Evolutionary conservation across 2,329 filamentous ascomycete genomes (phyloP).

Genomic region (Meredithiella fracta): DNA sequence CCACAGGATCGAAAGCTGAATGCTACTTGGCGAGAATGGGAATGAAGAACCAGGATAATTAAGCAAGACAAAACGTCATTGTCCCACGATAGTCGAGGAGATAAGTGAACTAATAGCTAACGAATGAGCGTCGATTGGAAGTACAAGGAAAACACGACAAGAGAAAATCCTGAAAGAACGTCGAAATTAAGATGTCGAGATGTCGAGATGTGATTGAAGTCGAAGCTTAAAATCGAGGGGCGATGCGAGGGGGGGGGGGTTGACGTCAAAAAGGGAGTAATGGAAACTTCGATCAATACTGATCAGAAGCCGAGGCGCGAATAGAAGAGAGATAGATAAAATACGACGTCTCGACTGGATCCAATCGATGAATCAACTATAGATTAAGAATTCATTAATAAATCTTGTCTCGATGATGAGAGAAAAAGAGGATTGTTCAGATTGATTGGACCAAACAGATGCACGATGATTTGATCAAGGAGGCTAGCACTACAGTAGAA

Average conservation of each 20-base stretch:
- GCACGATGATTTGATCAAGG: background rate
- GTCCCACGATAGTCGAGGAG: background rate
- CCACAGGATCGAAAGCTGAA: background rate
- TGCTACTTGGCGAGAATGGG: background rate
- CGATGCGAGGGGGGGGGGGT: too few relatives aligned
- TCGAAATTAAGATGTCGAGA: background rate
- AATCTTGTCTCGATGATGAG: too few relatives aligned
- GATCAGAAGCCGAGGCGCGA: too few relatives aligned
- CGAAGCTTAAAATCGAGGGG: too few relatives aligned
- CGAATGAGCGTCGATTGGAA: background rate
- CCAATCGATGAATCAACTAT: too few relatives aligned
- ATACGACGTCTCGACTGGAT: too few relatives aligned
- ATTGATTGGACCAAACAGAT: background rate
- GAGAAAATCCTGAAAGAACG: background rate
- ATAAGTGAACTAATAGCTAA: background rate
- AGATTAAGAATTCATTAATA: too few relatives aligned
- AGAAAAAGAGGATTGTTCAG: too few relatives aligned
- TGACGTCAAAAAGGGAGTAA: too few relatives aligned
- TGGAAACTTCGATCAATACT: too few relatives aligned
- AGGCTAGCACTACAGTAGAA: background rate
- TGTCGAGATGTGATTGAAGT: too few relatives aligned
- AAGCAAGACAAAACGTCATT: conserved; percentile 11
- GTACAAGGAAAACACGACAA: background rate
- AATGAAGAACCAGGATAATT: background rate
- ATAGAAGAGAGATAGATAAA: too few relatives aligned